A percentile compares a stretch with the other conserved stretches of the same genome.
These are phyloP conservation scores for Debaryomyces castellii DNA, from an alignment of 805 yeast genomes.

Conservation along the genomic window DNA sequence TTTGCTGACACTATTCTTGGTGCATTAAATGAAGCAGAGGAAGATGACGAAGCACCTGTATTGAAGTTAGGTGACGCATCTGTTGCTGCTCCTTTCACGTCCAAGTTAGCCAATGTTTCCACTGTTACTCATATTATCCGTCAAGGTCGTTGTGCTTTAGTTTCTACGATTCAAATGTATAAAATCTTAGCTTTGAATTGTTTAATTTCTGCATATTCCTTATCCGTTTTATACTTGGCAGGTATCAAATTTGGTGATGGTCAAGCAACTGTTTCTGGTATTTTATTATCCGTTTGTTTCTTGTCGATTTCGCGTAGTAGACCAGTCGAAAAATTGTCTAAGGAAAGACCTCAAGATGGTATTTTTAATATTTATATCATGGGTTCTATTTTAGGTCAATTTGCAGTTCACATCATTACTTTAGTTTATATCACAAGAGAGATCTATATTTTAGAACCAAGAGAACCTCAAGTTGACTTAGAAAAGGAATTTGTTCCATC, in stretches of 20 bases:
- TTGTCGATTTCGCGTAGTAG: slow-evolving; percentile 91
- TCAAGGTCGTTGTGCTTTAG: slow-evolving; percentile 97
- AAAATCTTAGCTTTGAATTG: slow-evolving; percentile 96
- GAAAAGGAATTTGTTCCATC: slow-evolving; percentile 90
- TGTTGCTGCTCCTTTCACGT: slow-evolving; percentile 98
- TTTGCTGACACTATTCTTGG: slow-evolving; percentile 65
- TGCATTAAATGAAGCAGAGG: slow-evolving; percentile 51
- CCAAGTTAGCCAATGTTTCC: slow-evolving; percentile 86
- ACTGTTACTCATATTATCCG: slow-evolving; percentile 92
- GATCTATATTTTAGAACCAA: slow-evolving; percentile 86
- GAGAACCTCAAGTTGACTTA: slow-evolving; percentile 84
- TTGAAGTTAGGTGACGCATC: slow-evolving; percentile 97
- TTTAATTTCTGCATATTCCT: slow-evolving; percentile 92
- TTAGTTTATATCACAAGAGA: slow-evolving; percentile 80
- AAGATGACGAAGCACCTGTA: slow-evolving; percentile 86
- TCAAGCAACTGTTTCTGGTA: slow-evolving; percentile 95
- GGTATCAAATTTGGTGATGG: slow-evolving; percentile 98
- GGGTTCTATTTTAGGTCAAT: slow-evolving; percentile 97
- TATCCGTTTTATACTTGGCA: slow-evolving; percentile 90
- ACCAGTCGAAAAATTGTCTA: slow-evolving; percentile 83
- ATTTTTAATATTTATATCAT: slow-evolving; percentile 92
- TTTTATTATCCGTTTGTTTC: slow-evolving; percentile 90
- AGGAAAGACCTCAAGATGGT: slow-evolving; percentile 96
- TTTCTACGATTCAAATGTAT: slow-evolving; percentile 98
- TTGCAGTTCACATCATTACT: slow-evolving; percentile 85